phyloP scores from a whole-genome alignment of 306 rosid species.

The Quercus mongolica region DNA sequence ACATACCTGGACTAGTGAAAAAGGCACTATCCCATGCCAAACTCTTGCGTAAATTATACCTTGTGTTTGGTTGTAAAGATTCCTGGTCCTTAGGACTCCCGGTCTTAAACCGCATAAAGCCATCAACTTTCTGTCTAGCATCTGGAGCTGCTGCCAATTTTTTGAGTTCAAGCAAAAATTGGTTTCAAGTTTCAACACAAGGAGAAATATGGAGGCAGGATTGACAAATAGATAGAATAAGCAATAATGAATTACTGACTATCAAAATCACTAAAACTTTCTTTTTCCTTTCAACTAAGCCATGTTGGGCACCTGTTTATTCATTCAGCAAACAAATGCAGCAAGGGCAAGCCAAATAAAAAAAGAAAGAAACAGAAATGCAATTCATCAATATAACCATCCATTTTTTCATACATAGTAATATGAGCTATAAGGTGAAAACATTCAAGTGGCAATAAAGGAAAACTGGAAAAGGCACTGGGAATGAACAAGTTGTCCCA shows the following conservation, averaged over 20 bases:
- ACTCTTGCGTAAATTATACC: conserved; percentile 47
- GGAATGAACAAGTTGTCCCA: not conserved
- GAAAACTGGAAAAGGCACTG: too few species aligned
- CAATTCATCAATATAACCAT: not conserved
- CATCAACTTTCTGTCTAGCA: conserved; percentile 49
- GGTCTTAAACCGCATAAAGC: conserved; percentile 7
- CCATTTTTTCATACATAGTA: not conserved
- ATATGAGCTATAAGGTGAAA: not conserved
- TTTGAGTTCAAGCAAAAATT: not conserved
- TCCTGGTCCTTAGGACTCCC: conserved; percentile 10
- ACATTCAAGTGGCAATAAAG: not conserved
- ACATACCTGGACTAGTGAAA: conserved; percentile 54
- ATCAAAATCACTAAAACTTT: not conserved
- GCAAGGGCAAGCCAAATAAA: not conserved
- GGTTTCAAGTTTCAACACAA: not conserved
- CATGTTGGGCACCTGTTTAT: not conserved
- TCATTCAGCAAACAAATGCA: not conserved
- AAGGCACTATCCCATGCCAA: conserved; percentile 84
- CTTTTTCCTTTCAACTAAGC: not conserved
- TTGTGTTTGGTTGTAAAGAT: conserved; percentile 16
- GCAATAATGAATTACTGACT: not conserved
- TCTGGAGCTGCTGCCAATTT: conserved; percentile 22
- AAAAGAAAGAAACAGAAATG: not conserved
- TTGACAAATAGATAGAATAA: not conserved
- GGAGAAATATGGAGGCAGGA: not conserved